Evolutionary conservation across 371 early-diverging fungal genomes (phyloP), one percentile per base, ranked within the genome.

Genomic region (Basidiobolus meristosporus): DNA sequence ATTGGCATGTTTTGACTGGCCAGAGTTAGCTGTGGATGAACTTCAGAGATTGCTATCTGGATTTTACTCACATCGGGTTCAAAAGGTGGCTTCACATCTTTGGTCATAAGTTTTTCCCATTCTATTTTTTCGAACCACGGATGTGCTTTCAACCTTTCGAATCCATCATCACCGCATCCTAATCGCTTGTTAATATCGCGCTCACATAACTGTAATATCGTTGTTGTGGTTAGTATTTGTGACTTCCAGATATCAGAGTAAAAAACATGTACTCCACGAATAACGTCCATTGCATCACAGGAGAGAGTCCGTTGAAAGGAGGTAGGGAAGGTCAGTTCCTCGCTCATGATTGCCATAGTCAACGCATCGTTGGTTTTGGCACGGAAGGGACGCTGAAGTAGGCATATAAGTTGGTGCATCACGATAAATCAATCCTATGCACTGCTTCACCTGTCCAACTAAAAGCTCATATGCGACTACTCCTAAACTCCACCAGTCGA

Each of bases 401-500:
- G 15, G 26, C 12, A 12, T 16, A 29, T 11, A 21, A 10, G 1
- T 19, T 31, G 9, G 4, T 16, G 19, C 35, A n/a, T n/a, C n/a
- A n/a, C n/a, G n/a, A n/a, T n/a, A n/a, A n/a, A n/a, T n/a, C n/a
- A n/a, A n/a, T n/a, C n/a, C n/a, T n/a, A n/a, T 17, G 12, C n/a
- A n/a, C n/a, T n/a, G n/a, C n/a, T n/a, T n/a, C 62, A 71, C 73
- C 60, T 57, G 70, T 35, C 81, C 82, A 57, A 71, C 76, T 17
- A 76, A 38, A 19, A 80, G 53, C 54, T 90, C 89, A 54, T 75
- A 92, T 32, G 79, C 56, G 14, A 82, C 60, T 20, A 92, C 72
- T 2, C 90, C 92, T 17, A 90, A 46, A 37, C 76, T 67, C 92
- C 92, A 95, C 80, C 88, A 86, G 55, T 95, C 86, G 0, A 82